phyloP scores from a whole-genome alignment of 2,329 filamentous ascomycete genomes.

The Aspergillus candidus region DNA sequence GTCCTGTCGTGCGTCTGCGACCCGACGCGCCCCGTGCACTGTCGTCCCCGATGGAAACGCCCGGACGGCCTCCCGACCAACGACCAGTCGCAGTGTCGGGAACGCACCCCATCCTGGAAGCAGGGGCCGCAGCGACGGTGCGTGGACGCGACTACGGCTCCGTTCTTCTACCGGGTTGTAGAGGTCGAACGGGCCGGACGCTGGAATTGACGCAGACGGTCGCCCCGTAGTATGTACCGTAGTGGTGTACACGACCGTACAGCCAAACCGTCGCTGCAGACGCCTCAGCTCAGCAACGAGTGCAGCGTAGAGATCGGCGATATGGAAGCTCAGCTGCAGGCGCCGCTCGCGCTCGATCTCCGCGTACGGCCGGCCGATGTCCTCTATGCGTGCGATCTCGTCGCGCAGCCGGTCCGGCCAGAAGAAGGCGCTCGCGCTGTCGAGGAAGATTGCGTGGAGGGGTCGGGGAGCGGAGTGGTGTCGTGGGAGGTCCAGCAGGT shows the following conservation, averaged over 20 bases:
- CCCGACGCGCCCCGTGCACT: conserved; percentile 26
- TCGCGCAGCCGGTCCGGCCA: conserved; percentile 47
- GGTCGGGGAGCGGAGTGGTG: conserved; percentile 45
- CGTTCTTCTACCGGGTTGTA: conserved; percentile 6
- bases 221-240: conserved; percentile 11
- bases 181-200: conserved; percentile 15
- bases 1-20: conserved; percentile 31
- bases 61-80: conserved; percentile 30
- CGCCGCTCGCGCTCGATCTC: conserved; percentile 25
- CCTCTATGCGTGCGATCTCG: conserved; percentile 37
- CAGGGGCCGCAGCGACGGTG: conserved; percentile 27
- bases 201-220: conserved; percentile 7
- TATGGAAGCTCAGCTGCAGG: conserved; percentile 23
- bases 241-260: conserved; percentile 36
- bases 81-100: conserved; percentile 32
- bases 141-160: conserved; percentile 4
- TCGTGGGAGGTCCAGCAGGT: conserved; percentile 41
- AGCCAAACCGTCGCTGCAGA: conserved; percentile 35
- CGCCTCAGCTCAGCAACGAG: conserved; percentile 26
- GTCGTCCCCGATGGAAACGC: conserved; percentile 32
- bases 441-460: conserved; percentile 49
- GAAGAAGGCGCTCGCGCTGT: conserved; percentile 51
- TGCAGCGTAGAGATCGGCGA: conserved; percentile 27
- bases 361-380: conserved; percentile 26
- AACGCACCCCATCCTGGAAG: conserved; percentile 36